Evolutionary conservation across 202 grass and related monocot genomes (phyloP).

Genomic region (Setaria italica): DNA sequence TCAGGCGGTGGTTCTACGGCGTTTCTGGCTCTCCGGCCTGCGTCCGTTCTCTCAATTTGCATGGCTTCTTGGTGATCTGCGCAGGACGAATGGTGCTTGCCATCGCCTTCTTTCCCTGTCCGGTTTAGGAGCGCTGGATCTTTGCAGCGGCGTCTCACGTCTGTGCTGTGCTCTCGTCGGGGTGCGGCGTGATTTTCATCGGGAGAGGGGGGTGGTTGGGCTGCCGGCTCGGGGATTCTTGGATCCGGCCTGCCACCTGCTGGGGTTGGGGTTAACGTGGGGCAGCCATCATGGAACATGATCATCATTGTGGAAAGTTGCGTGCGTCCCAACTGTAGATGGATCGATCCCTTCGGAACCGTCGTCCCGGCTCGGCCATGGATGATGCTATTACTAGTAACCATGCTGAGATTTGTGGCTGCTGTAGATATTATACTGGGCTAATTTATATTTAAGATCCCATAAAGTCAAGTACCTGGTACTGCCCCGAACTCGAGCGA

Average conservation of each 20-base stretch:
- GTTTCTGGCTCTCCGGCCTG: too few relatives aligned
- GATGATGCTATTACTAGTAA: not conserved
- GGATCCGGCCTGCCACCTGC: slow-evolving; percentile 28
- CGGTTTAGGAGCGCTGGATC: not conserved
- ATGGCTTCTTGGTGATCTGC: not conserved
- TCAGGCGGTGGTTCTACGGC: not conserved
- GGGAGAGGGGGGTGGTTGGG: slow-evolving; percentile 26
- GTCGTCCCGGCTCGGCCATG: not conserved
- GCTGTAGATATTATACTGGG: not conserved
- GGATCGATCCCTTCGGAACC: not conserved
- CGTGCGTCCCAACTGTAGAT: not conserved
- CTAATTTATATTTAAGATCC: not conserved
- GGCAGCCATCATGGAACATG: slow-evolving; percentile 41
- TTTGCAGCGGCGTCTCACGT: not conserved
- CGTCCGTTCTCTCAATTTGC: not conserved
- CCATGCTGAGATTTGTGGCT: not conserved
- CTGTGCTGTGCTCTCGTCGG: too few relatives aligned
- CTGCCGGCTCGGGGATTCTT: not conserved
- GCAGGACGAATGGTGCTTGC: not conserved
- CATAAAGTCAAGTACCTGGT: not conserved
- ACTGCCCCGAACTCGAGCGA: not conserved
- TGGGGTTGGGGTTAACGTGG: slow-evolving; percentile 44
- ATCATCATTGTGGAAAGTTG: slow-evolving; percentile 8
- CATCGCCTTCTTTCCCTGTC: not conserved
- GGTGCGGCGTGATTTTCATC: slow-evolving; percentile 2